phyloP scores from a whole-genome alignment of 2,329 filamentous ascomycete genomes.

The Claviceps quebecensis region DNA sequence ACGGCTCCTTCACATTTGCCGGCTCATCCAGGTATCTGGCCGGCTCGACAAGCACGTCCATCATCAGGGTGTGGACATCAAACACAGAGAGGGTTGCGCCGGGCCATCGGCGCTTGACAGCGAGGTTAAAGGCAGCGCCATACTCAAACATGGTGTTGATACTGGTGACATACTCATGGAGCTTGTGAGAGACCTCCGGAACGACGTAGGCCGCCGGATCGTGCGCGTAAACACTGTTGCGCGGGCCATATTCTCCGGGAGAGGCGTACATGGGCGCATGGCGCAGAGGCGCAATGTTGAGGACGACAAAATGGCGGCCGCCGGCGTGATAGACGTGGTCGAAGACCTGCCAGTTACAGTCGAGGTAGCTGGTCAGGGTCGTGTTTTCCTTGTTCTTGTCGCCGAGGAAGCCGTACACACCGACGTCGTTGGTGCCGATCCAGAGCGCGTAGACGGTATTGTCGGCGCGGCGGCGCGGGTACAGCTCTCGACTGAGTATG shows the following conservation, averaged over 20 bases:
- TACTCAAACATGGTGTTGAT: constrained; percentile 36
- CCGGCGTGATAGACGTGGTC: constrained; percentile 51
- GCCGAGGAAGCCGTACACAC: constrained; percentile 48
- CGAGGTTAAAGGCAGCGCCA: constrained; percentile 31
- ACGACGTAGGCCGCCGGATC: constrained; percentile 32
- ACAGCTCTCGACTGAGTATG: constrained; percentile 22
- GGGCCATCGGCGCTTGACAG: constrained; percentile 33
- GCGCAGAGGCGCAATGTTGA: constrained; percentile 56
- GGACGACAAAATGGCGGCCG: constrained; percentile 55
- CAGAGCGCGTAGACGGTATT: constrained; percentile 63
- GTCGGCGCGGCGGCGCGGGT: constrained; percentile 29
- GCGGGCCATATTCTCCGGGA: constrained; percentile 1
- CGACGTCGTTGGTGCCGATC: constrained; percentile 74
- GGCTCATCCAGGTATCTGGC: constrained; percentile 47
- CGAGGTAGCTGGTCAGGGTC: constrained; percentile 49
- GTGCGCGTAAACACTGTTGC: constrained; percentile 27
- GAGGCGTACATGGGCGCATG: constrained; percentile 49
- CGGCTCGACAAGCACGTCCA: constrained; percentile 51
- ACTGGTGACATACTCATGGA: constrained; percentile 31
- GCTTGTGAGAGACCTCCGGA: constrained; percentile 30
- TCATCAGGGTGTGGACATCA: constrained; percentile 50
- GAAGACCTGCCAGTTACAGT: constrained; percentile 53
- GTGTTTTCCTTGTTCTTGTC: constrained; percentile 46
- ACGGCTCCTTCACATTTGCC: constrained; percentile 45
- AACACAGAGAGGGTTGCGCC: constrained; percentile 51